Evolutionary conservation across 495 filamentous ascomycete genomes (phyloP).

Genomic region (Penicillium argentinense): DNA sequence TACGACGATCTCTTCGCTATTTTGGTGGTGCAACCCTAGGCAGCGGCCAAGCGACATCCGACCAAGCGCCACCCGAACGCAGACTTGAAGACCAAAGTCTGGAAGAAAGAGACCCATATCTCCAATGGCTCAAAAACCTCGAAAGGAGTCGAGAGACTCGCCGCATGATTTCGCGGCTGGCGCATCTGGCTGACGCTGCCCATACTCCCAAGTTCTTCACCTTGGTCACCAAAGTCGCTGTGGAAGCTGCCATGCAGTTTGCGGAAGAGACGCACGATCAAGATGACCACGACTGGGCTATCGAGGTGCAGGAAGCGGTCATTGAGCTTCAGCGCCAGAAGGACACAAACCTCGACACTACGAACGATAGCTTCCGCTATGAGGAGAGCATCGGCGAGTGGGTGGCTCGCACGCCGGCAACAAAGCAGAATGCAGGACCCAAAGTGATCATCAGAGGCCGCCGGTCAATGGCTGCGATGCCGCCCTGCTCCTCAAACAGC

Average conservation of each 20-base stretch:
- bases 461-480: conserved; percentile 7
- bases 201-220: conserved; percentile 32
- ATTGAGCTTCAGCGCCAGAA: conserved; percentile 18
- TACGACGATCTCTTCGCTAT: conserved; percentile 38
- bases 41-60: no score
- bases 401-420: conserved; percentile 47
- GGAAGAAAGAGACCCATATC: no score
- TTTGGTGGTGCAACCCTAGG: conserved; percentile 26
- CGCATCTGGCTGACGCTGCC: conserved; percentile 19
- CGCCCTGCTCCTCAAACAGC: conserved; percentile 26
- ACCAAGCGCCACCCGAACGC: no score
- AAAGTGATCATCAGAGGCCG: conserved; percentile 10
- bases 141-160: conserved; percentile 28
- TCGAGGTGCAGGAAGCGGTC: conserved; percentile 43
- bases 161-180: conserved; percentile 30
- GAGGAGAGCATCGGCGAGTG: conserved; percentile 57
- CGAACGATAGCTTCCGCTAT: conserved; percentile 46
- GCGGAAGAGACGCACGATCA: conserved; percentile 46
- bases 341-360: conserved; percentile 8
- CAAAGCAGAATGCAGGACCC: conserved; percentile 17
- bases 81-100: no score
- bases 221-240: no score
- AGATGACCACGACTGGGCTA: conserved; percentile 50
- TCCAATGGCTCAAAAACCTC: no score
- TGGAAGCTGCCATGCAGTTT: conserved; percentile 48